Evolutionary conservation across 2,329 filamentous ascomycete genomes (phyloP).

Genomic region (Ascochyta pisi): DNA sequence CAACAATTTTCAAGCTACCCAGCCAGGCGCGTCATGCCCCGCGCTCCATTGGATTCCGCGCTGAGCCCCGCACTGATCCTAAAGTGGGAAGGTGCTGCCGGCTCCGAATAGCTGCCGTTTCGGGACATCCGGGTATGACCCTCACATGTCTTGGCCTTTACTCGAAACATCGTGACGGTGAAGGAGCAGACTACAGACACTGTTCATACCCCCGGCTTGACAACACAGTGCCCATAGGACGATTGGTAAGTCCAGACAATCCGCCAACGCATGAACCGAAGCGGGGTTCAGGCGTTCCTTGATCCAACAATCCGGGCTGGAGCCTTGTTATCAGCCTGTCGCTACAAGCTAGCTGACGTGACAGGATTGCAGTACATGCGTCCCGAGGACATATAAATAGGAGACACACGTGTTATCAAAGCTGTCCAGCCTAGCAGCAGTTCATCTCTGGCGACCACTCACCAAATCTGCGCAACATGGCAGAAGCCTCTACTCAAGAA

Average conservation of each 20-base stretch:
- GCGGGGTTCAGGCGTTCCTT: constrained; percentile 13
- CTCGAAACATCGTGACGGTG: neutral
- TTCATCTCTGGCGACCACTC: neutral
- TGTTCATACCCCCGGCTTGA: too few relatives aligned
- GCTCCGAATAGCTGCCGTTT: constrained; percentile 9
- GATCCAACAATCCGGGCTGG: neutral
- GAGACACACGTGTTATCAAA: neutral
- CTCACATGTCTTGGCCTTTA: neutral
- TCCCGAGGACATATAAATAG: neutral
- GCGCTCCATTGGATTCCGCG: constrained; percentile 4
- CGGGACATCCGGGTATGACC: neutral
- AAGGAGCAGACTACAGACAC: neutral
- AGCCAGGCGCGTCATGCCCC: constrained; percentile 31
- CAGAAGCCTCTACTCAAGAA: constrained; percentile 10
- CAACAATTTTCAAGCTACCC: constrained; percentile 27
- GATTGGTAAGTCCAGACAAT: neutral
- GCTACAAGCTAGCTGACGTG: neutral
- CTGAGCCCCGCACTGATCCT: neutral
- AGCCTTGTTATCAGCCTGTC: constrained; percentile 6
- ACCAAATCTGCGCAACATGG: constrained; percentile 15
- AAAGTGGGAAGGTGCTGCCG: constrained; percentile 20
- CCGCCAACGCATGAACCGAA: neutral
- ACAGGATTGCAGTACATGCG: neutral
- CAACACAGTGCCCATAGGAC: neutral
- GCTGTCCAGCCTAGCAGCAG: neutral